These are phyloP conservation scores for Coniophora puteana DNA, from an alignment of 1,284 basidiomycete species.

Conservation along the genomic window DNA sequence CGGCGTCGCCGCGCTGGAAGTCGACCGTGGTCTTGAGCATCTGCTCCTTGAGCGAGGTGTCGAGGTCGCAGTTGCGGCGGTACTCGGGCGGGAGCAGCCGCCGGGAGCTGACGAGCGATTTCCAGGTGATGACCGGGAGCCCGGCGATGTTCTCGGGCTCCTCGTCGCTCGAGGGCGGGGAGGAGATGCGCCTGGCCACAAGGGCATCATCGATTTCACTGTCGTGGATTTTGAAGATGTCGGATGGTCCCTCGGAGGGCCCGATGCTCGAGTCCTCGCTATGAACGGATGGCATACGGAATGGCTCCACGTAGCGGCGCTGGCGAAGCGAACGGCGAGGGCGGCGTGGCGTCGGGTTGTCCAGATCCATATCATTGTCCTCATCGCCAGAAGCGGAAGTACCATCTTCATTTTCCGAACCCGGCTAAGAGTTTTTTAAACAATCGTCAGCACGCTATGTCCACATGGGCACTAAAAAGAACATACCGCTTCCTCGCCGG, in stretches of 20 bases:
- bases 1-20: slow-evolving; percentile 30
- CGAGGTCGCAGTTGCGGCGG: slow-evolving; percentile 38
- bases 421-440: too few species aligned
- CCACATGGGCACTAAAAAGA: too few species aligned
- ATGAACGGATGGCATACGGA: too few species aligned
- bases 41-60: slow-evolving; percentile 47
- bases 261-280: neutral
- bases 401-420: too few species aligned
- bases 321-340: too few species aligned
- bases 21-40: slow-evolving; percentile 41
- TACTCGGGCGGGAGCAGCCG: slow-evolving; percentile 25
- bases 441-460: too few species aligned
- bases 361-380: too few species aligned
- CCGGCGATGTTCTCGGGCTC: neutral
- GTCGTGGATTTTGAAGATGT: neutral
- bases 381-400: too few species aligned
- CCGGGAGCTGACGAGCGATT: slow-evolving; percentile 15
- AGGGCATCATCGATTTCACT: neutral
- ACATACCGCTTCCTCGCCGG: too few species aligned
- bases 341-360: too few species aligned
- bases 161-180: neutral
- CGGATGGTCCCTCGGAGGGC: neutral
- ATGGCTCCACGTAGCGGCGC: too few species aligned
- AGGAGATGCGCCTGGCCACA: neutral
- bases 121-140: slow-evolving; percentile 22